Conservation (phyloP, 768 basidiomycete genomes). For the Suillus paluster region DNA sequence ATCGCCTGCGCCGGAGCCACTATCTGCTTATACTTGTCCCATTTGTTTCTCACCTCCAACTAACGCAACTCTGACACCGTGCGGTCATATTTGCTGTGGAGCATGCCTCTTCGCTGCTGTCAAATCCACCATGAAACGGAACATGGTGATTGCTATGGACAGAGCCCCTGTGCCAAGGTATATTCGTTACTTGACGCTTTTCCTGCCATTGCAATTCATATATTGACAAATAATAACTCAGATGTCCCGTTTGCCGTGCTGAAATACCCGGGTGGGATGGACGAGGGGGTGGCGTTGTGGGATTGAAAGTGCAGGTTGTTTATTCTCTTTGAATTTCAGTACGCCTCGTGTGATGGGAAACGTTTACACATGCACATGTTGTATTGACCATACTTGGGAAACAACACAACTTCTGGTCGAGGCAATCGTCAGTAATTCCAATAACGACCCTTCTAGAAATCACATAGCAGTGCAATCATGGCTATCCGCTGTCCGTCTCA, state of each 20-base stretch:
- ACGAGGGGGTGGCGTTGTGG: slow-evolving; percentile 67
- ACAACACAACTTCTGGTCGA: background rate
- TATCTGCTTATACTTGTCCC: slow-evolving; percentile 75
- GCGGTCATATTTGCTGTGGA: slow-evolving; percentile 81
- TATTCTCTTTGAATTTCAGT: slow-evolving; percentile 26
- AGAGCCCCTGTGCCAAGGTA: slow-evolving; percentile 44
- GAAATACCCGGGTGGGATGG: slow-evolving; percentile 73
- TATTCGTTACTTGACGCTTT: slow-evolving; percentile 17
- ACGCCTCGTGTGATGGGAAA: background rate
- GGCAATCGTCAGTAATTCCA: background rate
- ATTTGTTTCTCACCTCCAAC: slow-evolving; percentile 80
- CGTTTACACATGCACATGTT: background rate
- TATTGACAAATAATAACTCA: slow-evolving; percentile 21
- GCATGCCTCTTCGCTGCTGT: slow-evolving; percentile 76
- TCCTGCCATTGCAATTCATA: background rate
- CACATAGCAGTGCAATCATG: slow-evolving; percentile 3
- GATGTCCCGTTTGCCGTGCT: slow-evolving; percentile 76
- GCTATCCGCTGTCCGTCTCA: background rate
- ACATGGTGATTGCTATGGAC: slow-evolving; percentile 36
- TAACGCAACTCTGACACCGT: slow-evolving; percentile 78
- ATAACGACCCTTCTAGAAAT: slow-evolving; percentile 2
- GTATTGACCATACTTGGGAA: background rate
- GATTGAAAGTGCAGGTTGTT: slow-evolving; percentile 48
- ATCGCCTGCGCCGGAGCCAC: slow-evolving; percentile 29
- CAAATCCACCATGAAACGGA: slow-evolving; percentile 61